phyloP scores from a whole-genome alignment of 192 early-diverging fungal species.

The Coemansia sp. region DNA sequence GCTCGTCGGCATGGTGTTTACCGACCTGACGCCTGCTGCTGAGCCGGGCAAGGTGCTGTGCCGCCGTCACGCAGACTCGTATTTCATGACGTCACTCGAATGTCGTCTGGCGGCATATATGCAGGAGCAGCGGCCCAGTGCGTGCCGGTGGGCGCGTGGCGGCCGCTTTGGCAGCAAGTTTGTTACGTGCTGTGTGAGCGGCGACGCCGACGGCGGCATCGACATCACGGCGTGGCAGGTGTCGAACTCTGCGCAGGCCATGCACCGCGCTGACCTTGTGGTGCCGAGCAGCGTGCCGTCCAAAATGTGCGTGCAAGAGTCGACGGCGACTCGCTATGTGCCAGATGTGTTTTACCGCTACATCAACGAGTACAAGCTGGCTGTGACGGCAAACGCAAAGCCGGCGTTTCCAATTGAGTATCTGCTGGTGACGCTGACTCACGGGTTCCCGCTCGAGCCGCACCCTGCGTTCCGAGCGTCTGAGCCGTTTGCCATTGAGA shows the following conservation, averaged over 20 bases:
- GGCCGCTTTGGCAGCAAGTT: slow-evolving; percentile 91
- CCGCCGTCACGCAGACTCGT: slow-evolving; percentile 89
- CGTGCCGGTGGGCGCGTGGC: slow-evolving; percentile 68
- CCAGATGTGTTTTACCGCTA: slow-evolving; percentile 97
- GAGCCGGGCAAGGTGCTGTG: slow-evolving; percentile 79
- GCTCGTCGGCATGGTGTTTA: slow-evolving; percentile 88
- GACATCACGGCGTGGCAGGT: slow-evolving; percentile 89
- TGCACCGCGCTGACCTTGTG: slow-evolving; percentile 88
- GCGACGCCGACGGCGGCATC: slow-evolving; percentile 82
- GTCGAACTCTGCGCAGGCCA: slow-evolving; percentile 83
- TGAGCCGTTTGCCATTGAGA: slow-evolving; percentile 72
- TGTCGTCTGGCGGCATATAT: slow-evolving; percentile 81
- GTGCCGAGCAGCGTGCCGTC: slow-evolving; percentile 85
- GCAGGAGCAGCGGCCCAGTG: slow-evolving; percentile 72
- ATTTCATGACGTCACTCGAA: slow-evolving; percentile 91
- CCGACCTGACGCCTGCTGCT: slow-evolving; percentile 85
- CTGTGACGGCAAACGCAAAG: slow-evolving; percentile 86
- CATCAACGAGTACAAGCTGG: slow-evolving; percentile 89
- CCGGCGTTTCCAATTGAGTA: slow-evolving; percentile 98
- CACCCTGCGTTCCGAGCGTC: slow-evolving; percentile 70
- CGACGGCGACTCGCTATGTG: slow-evolving; percentile 78
- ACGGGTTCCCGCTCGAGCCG: slow-evolving; percentile 86
- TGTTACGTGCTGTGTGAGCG: slow-evolving; percentile 92
- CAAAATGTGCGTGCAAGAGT: slow-evolving; percentile 80
- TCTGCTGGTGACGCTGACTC: slow-evolving; percentile 85